Evolutionary conservation across 1,284 basidiomycete genomes (phyloP).

Genomic region (Stereum hirsutum): DNA sequence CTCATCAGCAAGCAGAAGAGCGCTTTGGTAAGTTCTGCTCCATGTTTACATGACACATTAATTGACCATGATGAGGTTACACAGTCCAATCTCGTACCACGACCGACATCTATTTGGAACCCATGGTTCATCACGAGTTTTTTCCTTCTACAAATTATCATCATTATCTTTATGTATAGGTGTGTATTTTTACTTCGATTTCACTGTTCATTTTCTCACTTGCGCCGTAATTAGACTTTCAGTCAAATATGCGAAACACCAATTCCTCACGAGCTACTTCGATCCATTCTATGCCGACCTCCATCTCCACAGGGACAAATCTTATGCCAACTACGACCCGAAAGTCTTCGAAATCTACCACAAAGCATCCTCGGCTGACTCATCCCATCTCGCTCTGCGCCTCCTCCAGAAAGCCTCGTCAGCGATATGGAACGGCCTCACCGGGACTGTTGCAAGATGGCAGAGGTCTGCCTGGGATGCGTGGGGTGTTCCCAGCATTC

Average conservation of each 20-base stretch:
- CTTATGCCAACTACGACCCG: slow-evolving; percentile 28
- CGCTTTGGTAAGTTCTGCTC: no score
- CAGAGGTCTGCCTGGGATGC: slow-evolving; percentile 24
- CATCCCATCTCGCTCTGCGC: no score
- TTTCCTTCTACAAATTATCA: slow-evolving; percentile 21
- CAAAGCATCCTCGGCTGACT: no score
- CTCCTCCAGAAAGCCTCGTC: no score
- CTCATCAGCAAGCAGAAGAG: background rate
- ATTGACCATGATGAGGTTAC: background rate
- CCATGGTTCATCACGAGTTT: slow-evolving; percentile 9
- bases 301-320: slow-evolving; percentile 41
- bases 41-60: background rate
- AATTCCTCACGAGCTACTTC: slow-evolving; percentile 55
- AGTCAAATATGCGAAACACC: slow-evolving; percentile 27
- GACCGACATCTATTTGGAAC: slow-evolving; percentile 11
- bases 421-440: slow-evolving; percentile 19
- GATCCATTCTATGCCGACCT: slow-evolving; percentile 67
- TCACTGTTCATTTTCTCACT: background rate
- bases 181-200: slow-evolving; percentile 8
- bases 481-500: slow-evolving; percentile 19
- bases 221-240: slow-evolving; percentile 23
- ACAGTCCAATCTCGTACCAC: slow-evolving; percentile 12
- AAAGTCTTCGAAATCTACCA: slow-evolving; percentile 19
- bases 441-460: slow-evolving; percentile 17
- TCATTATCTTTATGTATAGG: slow-evolving; percentile 28